A percentile compares a stretch with the other conserved stretches of the same genome.
phyloP scores from a whole-genome alignment of 2,329 filamentous ascomycete genomes.

The Acephala macrosclerotiorum region DNA sequence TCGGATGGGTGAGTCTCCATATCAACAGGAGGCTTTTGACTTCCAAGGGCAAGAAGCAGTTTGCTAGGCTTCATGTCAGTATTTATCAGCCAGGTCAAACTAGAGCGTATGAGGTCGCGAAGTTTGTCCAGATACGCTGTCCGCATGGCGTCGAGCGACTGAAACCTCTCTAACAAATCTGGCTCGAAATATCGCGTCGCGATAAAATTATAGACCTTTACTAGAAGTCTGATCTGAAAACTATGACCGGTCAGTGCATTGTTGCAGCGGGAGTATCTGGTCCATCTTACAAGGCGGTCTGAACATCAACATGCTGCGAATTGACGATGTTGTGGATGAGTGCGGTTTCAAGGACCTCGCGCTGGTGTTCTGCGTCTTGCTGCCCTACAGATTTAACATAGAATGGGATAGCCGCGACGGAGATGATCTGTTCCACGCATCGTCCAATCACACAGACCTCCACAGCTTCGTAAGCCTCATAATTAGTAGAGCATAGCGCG shows the following conservation, averaged over 20 bases:
- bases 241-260: slow-evolving; percentile 15
- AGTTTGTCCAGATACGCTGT: slow-evolving; percentile 22
- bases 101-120: slow-evolving; percentile 13
- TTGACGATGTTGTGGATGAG: slow-evolving; percentile 31
- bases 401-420: slow-evolving; percentile 28
- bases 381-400: neutral
- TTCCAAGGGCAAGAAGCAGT: slow-evolving; percentile 26
- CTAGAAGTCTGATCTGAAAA: slow-evolving; percentile 32
- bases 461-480: slow-evolving; percentile 29
- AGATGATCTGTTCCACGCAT: slow-evolving; percentile 33
- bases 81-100: slow-evolving; percentile 28
- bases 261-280: no score
- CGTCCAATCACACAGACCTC: slow-evolving; percentile 29
- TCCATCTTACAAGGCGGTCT: slow-evolving; percentile 29
- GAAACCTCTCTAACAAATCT: slow-evolving; percentile 23
- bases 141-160: slow-evolving; percentile 23
- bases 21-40: slow-evolving; percentile 5
- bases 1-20: slow-evolving; percentile 20
- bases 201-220: slow-evolving; percentile 29
- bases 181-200: slow-evolving; percentile 24
- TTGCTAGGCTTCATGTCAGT: slow-evolving; percentile 26
- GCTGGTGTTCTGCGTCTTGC: neutral
- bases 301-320: slow-evolving; percentile 28
- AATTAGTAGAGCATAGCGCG: slow-evolving; percentile 26
- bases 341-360: slow-evolving; percentile 13